phyloP scores from a whole-genome alignment of 441 rosid species.

The Aquilaria agallochum region DNA sequence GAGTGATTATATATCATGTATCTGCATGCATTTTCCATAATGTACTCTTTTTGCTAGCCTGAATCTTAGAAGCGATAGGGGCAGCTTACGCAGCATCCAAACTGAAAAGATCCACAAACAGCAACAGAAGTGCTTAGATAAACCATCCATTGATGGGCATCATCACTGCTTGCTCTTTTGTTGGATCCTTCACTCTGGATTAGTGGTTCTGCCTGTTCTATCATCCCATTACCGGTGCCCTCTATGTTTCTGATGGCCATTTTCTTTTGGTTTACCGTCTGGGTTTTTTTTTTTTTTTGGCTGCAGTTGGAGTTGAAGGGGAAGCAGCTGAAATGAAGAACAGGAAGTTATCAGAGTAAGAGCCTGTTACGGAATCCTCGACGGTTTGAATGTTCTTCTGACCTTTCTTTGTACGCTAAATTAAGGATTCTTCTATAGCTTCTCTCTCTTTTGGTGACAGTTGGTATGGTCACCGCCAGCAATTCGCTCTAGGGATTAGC shows the following conservation, averaged over 20 bases:
- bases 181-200: conserved; percentile 21
- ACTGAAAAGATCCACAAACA: conserved; percentile 83
- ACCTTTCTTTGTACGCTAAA: no score
- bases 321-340: no score
- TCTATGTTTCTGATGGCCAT: conserved; percentile 41
- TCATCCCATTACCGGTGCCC: conserved; percentile 3
- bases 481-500: no score
- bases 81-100: conserved; percentile 83
- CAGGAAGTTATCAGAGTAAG: no score
- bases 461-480: no score
- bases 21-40: background rate
- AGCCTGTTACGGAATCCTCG: no score
- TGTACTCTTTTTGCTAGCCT: background rate
- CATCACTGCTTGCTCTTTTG: conserved; percentile 24
- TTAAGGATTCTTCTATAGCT: no score
- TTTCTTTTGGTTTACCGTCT: conserved; percentile 6
- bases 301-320: background rate
- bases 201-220: conserved; percentile 39
- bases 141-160: conserved; percentile 58
- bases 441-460: no score
- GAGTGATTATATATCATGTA: background rate
- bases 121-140: conserved; percentile 80
- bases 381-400: no score
- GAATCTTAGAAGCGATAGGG: background rate
- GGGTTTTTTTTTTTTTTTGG: conserved; percentile 4